Base-by-base conservation (phyloP, 371 early-diverging fungal species). In the Actinomucor elegans region DNA sequence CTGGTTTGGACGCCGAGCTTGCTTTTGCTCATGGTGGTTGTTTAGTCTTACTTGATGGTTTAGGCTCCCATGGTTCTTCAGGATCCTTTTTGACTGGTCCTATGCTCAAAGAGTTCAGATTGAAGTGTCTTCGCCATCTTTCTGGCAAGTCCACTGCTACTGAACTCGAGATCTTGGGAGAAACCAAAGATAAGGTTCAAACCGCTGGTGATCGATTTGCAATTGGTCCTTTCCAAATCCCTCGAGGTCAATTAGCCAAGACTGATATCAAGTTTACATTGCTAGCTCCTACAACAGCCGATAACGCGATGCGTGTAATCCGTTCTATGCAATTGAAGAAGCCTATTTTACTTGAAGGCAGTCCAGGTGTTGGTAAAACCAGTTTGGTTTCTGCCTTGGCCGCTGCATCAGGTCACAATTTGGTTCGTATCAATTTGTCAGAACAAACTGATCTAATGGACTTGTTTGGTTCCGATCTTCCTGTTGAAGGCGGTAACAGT, bases 391-490 rank as follows among this genome's bases (percentile, higher is more conserved):
- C 91, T 9, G 87, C 93, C 7, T 69, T 99, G 41, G 97, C 97
- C 3, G 80, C 81, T 5, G 77, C 89, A 0, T 79, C 94, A 6
- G 92, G 94, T 1, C 89, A 92, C 50, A 79, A 75, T 4, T 70
- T 97, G 15, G 92, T 97, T 34, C 89, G 99, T 57, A 96, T 99
- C 79, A 99, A 99, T 73, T 75, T 99, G 52, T 94, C 94, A 20
- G 99, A 99, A 59, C 98, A 99, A 67, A 99, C 99, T 0, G 99
- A 99, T 69, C 70, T 99, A 59, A 93, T 93, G 86, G 99, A 99
- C 76, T 78, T 99, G 34, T 94, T 99, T 78, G 99, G 99, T 52
- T 89, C 94, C 12, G 98, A 98, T 78, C 72, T 98, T 48, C 99
- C 99, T 2, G 94, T 93, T 0, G 97, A 96, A 67, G 91, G 88